Evolutionary conservation across 1,284 basidiomycete species (phyloP).

Genomic region (Cutaneotrichosporon dermatis): DNA sequence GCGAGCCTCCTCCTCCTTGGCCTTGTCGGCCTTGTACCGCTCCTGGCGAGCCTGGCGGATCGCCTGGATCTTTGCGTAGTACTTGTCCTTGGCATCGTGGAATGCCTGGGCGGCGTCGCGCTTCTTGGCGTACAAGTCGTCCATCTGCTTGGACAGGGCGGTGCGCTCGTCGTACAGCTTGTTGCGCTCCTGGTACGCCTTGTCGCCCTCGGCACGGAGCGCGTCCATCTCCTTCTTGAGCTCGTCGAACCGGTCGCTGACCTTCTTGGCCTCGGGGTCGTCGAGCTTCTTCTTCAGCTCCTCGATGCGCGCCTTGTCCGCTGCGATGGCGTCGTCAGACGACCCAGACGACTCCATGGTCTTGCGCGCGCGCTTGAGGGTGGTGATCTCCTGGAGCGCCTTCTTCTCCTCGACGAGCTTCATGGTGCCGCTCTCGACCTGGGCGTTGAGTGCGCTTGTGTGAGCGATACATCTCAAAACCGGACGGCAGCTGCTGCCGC

Average conservation of each 20-base stretch:
- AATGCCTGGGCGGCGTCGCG: conserved; percentile 67
- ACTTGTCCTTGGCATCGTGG: conserved; percentile 75
- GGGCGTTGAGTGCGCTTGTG: conserved; percentile 59
- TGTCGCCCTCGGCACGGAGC: conserved; percentile 80
- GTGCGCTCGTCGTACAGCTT: conserved; percentile 88
- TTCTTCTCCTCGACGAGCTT: conserved; percentile 96
- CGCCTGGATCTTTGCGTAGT: conserved; percentile 74
- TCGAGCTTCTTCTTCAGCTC: conserved; percentile 79
- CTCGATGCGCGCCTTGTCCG: conserved; percentile 70
- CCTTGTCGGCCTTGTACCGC: conserved; percentile 70
- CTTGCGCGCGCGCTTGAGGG: conserved; percentile 64
- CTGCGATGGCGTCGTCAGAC: conserved; percentile 75
- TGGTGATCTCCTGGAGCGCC: conserved; percentile 80
- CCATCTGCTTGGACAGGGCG: conserved; percentile 64
- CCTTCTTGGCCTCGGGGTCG: conserved; percentile 81
- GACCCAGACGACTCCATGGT: conserved; percentile 79
- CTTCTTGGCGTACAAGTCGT: conserved; percentile 70
- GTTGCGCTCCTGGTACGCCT: conserved; percentile 71
- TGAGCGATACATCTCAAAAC: too few relatives aligned
- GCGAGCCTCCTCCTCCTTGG: conserved; percentile 75
- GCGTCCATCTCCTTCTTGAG: conserved; percentile 83
- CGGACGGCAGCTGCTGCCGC: too few relatives aligned
- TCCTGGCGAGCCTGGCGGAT: conserved; percentile 74
- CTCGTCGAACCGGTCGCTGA: conserved; percentile 73
- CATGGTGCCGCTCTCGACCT: conserved; percentile 86